These are phyloP conservation scores for Suhomyces faveliae DNA, from an alignment of 805 yeast species.

Conservation along the genomic window DNA sequence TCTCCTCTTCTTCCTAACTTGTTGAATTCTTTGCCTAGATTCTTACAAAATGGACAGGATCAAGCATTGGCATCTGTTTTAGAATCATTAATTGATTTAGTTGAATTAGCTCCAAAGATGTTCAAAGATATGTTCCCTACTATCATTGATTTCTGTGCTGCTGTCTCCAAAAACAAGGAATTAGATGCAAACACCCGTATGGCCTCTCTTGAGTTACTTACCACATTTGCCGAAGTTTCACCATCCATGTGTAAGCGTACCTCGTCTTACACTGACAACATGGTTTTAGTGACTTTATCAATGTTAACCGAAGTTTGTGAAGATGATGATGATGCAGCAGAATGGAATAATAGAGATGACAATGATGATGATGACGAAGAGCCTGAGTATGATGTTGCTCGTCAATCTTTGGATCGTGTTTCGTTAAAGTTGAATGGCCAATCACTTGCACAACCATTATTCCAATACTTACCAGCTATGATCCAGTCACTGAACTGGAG, in stretches of 20 bases:
- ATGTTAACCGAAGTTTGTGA: slow-evolving; percentile 91
- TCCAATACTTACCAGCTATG: slow-evolving; percentile 85
- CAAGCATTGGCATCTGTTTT: slow-evolving; percentile 82
- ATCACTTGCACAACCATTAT: slow-evolving; percentile 78
- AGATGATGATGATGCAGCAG: slow-evolving; percentile 82
- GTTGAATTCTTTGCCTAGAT: slow-evolving; percentile 82
- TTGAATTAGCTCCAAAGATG: slow-evolving; percentile 91
- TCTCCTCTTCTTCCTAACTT: slow-evolving; percentile 80
- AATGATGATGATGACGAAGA: slow-evolving; percentile 77
- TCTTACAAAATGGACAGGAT: slow-evolving; percentile 76
- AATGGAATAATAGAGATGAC: slow-evolving; percentile 82
- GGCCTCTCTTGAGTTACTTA: slow-evolving; percentile 83
- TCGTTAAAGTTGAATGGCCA: slow-evolving; percentile 82
- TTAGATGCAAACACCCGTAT: slow-evolving; percentile 77
- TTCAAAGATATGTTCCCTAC: slow-evolving; percentile 88
- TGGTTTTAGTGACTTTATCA: slow-evolving; percentile 71
- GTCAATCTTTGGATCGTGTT: slow-evolving; percentile 91
- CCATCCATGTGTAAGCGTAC: slow-evolving; percentile 93
- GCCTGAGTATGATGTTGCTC: slow-evolving; percentile 83
- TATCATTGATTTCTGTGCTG: slow-evolving; percentile 82
- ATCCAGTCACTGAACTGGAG: slow-evolving; percentile 77
- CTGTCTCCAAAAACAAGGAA: slow-evolving; percentile 77
- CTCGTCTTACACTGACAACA: slow-evolving; percentile 63
- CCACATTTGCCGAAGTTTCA: slow-evolving; percentile 88
- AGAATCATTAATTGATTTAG: slow-evolving; percentile 85